Evolutionary conservation across 225 moss, liverwort and hornwort genomes (phyloP), one percentile per base, ranked within the genome.

Genomic region (Marchantia paleacea): DNA sequence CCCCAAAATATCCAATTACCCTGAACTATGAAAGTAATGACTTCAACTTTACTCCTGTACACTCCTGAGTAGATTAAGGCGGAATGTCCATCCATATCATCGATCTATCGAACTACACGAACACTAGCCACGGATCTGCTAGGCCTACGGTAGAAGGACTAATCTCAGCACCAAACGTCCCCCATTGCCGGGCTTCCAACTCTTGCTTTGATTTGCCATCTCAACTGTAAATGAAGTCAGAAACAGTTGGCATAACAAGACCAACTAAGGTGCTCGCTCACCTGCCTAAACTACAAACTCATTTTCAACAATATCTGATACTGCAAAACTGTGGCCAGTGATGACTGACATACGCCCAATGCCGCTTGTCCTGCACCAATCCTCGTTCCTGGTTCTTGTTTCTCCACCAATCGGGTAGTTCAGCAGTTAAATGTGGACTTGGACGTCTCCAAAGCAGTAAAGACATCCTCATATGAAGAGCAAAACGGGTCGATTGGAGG

Each of bases 271-370:
- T 74, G 79, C 76, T 76, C 75, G 79, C 76, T 76, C 75, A 76
- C 79, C 79, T 75, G 55, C 81, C 75, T 83, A 76, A 29, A 61
- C 75, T 75, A 75, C 39, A 64, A 61, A 83, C 79, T 87, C 82
- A 80, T 24, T 52, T 80, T 79, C 85, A 80, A 31, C 85, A 75
- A 83, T 82, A 85, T 84, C 82, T 83, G 81, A 75, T 79, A 72
- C 83, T 83, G 89, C 88, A 89, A 89, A 89, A 89, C 83, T 89
- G 86, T 81, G 64, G 86, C 85, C 84, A 84, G 82, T 83, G 60
- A 79, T 82, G 80, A 81, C 89, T 86, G 84, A 82, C 88, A 75
- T 77, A 57, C 69, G 55, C 77, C 74, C 71, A 72, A 72, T 75
- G 74, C 79, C 72, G 61, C 79, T 70, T 61, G 30, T 73, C 77